Conservation (phyloP, 192 early-diverging fungal species). For the Podochytrium sp. region DNA sequence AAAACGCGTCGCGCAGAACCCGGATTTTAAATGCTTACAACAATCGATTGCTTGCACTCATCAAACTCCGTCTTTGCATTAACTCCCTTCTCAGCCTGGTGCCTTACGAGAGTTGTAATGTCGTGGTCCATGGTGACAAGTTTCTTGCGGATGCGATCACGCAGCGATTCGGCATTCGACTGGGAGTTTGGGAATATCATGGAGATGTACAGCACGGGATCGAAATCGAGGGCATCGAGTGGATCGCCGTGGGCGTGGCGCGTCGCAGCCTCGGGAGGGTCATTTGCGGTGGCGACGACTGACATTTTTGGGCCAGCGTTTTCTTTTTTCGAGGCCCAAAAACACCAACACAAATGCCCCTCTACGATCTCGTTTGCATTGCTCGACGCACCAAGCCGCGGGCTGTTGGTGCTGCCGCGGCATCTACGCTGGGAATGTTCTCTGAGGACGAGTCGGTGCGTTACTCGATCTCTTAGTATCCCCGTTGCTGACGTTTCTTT, state of each 20-base stretch:
- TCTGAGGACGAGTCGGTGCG: background rate
- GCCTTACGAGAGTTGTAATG: conserved; percentile 71
- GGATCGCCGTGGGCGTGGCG: conserved; percentile 60
- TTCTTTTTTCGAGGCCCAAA: background rate
- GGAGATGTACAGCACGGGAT: conserved; percentile 76
- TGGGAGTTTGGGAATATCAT: conserved; percentile 52
- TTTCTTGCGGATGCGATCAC: conserved; percentile 62
- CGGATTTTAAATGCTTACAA: conserved; percentile 52
- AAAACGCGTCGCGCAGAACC: background rate
- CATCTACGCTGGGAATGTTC: background rate
- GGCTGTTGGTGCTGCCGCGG: background rate
- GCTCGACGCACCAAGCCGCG: conserved; percentile 16
- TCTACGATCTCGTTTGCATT: conserved; percentile 33
- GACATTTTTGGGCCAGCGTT: background rate
- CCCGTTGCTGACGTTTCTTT: no score
- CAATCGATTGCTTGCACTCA: conserved; percentile 74
- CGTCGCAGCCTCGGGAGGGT: background rate
- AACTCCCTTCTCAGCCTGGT: conserved; percentile 66
- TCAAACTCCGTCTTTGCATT: conserved; percentile 68
- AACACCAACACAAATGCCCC: conserved; percentile 2
- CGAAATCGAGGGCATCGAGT: conserved; percentile 71
- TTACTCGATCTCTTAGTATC: background rate
- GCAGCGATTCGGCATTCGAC: conserved; percentile 56
- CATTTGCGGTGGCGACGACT: background rate
- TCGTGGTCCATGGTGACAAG: conserved; percentile 65